These are phyloP conservation scores for Tetracladium marchalianum DNA, from an alignment of 495 filamentous ascomycete genomes.

Conservation along the genomic window DNA sequence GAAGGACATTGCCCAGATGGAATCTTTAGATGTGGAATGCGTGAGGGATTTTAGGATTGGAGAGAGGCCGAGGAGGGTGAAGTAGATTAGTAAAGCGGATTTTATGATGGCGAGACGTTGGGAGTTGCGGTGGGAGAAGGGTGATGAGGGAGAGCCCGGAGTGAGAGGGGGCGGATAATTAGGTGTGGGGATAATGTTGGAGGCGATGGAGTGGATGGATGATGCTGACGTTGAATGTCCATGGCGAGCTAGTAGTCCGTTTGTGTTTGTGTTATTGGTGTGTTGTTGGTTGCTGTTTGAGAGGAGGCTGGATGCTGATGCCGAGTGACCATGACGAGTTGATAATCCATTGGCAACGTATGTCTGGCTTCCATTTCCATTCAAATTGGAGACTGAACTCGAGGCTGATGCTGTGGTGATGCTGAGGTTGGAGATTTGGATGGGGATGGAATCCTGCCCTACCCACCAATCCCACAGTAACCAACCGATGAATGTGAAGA, in stretches of 20 bases:
- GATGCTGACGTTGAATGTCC: slow-evolving; percentile 18
- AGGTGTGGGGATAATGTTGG: slow-evolving; percentile 3
- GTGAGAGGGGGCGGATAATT: slow-evolving; percentile 16
- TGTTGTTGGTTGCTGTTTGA: too few species aligned
- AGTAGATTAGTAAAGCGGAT: slow-evolving; percentile 90
- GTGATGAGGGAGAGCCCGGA: slow-evolving; percentile 10
- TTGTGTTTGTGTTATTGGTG: slow-evolving; percentile 22
- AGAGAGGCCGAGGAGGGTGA: slow-evolving; percentile 76
- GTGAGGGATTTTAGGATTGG: slow-evolving; percentile 94
- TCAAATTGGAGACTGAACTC: slow-evolving; percentile 33
- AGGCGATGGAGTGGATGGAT: slow-evolving; percentile 17
- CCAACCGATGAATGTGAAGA: slow-evolving; percentile 83
- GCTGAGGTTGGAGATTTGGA: slow-evolving; percentile 26
- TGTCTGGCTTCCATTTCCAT: slow-evolving; percentile 2
- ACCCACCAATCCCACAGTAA: slow-evolving; percentile 86
- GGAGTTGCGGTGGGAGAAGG: slow-evolving; percentile 49
- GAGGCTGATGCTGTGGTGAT: slow-evolving; percentile 21
- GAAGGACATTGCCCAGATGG: slow-evolving; percentile 92
- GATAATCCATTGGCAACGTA: slow-evolving; percentile 9
- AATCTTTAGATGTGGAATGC: slow-evolving; percentile 77
- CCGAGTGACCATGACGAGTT: slow-evolving; percentile 20
- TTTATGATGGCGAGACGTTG: slow-evolving; percentile 57
- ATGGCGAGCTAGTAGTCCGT: slow-evolving; percentile 20
- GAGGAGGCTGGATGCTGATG: slow-evolving; percentile 7
- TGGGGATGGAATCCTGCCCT: slow-evolving; percentile 35